Percentiles rank a stretch among this genome's conserved stretches.
Evolutionary conservation across 805 yeast species (phyloP).

Genomic region (Metschnikowia proteae): DNA sequence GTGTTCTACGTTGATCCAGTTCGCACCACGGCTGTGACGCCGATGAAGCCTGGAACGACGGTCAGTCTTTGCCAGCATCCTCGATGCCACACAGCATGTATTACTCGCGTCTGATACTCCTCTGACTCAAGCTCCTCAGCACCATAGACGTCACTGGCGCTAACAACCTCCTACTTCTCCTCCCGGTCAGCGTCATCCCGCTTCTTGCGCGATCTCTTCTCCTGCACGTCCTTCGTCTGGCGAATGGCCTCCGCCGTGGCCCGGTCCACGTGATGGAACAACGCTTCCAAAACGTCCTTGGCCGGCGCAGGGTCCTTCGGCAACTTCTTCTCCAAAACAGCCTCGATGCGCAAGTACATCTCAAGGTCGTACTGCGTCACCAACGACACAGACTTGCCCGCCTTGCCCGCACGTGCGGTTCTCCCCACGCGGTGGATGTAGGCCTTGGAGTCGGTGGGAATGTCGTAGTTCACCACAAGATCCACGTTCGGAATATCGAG

Average conservation of each 20-base stretch:
- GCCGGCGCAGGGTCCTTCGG: constrained; percentile 78
- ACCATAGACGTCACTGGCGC: too few species aligned
- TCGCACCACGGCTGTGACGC: too few species aligned
- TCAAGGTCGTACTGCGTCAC: constrained; percentile 96
- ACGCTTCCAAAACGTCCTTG: constrained; percentile 67
- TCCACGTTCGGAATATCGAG: constrained; percentile 80
- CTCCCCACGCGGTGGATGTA: constrained; percentile 90
- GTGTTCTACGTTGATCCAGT: too few species aligned
- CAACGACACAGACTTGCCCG: constrained; percentile 81
- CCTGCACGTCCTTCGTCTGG: constrained; percentile 66
- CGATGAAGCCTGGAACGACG: too few species aligned
- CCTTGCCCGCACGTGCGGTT: constrained; percentile 91
- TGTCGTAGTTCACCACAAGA: constrained; percentile 71
- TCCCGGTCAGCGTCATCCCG: constrained; percentile 38
- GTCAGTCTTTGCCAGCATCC: too few species aligned
- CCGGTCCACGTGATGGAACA: constrained; percentile 84
- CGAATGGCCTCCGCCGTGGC: constrained; percentile 88
- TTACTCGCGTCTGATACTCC: too few species aligned
- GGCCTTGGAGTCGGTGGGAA: constrained; percentile 81
- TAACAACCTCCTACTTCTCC: constrained; percentile 26
- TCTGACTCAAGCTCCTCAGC: too few species aligned
- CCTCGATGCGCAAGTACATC: constrained; percentile 81
- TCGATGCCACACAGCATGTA: too few species aligned
- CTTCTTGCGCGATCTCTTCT: constrained; percentile 31
- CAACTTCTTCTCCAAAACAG: constrained; percentile 75